Evolutionary conservation across 139 green algal genomes (phyloP).

Genomic region (Coelastrella sp.): DNA sequence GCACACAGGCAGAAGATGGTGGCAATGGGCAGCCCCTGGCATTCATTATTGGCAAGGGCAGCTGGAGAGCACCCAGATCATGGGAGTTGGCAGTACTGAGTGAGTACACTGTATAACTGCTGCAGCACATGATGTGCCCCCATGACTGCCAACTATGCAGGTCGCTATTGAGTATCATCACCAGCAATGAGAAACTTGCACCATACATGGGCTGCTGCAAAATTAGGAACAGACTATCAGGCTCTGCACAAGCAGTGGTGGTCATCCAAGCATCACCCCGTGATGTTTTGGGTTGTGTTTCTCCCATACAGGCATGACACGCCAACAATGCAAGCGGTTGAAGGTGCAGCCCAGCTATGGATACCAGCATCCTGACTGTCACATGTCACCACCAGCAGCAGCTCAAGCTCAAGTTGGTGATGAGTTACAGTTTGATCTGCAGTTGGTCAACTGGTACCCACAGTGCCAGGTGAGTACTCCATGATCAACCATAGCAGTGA

Average conservation of each 20-base stretch:
- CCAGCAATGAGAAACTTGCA: too few relatives aligned
- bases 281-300: too few relatives aligned
- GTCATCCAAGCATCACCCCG: too few relatives aligned
- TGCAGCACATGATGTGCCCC: too few relatives aligned
- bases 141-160: too few relatives aligned
- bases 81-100: conserved; percentile 83
- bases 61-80: conserved; percentile 63
- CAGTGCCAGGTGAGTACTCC: conserved; percentile 49
- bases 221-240: too few relatives aligned
- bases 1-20: conserved; percentile 66
- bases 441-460: conserved; percentile 68
- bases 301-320: conserved; percentile 74
- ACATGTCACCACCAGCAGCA: conserved; percentile 61
- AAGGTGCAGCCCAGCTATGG: conserved; percentile 76
- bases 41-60: conserved; percentile 75
- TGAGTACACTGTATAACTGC: conserved; percentile 35
- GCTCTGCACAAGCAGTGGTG: too few relatives aligned
- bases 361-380: conserved; percentile 75
- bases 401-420: conserved; percentile 23
- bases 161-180: too few relatives aligned
- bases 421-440: conserved; percentile 68
- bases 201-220: too few relatives aligned
- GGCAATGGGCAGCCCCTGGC: conserved; percentile 71
- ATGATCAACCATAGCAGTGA: too few relatives aligned
- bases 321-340: conserved; percentile 62